A percentile compares a stretch with the other conserved stretches of the same genome.
phyloP scores from a whole-genome alignment of 2,329 filamentous ascomycete species.

The Cordyceps sp. region DNA sequence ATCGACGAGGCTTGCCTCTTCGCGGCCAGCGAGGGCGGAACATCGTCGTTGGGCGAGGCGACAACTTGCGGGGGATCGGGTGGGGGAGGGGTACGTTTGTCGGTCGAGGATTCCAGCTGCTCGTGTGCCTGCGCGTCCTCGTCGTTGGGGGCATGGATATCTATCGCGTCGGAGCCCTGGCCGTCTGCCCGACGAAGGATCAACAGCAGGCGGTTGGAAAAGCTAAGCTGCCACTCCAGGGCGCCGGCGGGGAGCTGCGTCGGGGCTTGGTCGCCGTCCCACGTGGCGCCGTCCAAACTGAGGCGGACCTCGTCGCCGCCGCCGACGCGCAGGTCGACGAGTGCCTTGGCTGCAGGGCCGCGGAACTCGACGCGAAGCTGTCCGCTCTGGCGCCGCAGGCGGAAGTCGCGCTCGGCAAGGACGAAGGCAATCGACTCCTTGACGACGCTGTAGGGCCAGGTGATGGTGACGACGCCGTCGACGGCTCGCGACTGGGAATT shows the following conservation, averaged over 20 bases:
- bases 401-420: slow-evolving; percentile 71
- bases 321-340: slow-evolving; percentile 50
- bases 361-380: slow-evolving; percentile 68
- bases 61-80: not conserved
- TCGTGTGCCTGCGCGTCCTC: slow-evolving; percentile 4
- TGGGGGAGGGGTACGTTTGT: not conserved
- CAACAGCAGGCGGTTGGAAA: slow-evolving; percentile 30
- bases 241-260: slow-evolving; percentile 31
- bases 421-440: slow-evolving; percentile 60
- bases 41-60: not conserved
- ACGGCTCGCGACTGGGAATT: slow-evolving; percentile 29
- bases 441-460: slow-evolving; percentile 81
- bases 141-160: slow-evolving; percentile 24
- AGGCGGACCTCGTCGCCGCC: slow-evolving; percentile 65
- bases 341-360: slow-evolving; percentile 50
- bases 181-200: slow-evolving; percentile 25
- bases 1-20: slow-evolving; percentile 18
- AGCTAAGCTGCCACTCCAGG: slow-evolving; percentile 43
- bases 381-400: slow-evolving; percentile 57
- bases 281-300: slow-evolving; percentile 50
- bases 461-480: slow-evolving; percentile 61
- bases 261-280: slow-evolving; percentile 35
- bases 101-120: not conserved
- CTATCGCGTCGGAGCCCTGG: slow-evolving; percentile 29
- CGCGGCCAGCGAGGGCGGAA: slow-evolving; percentile 6